These are phyloP conservation scores for Pseudocercospora cruenta DNA, from an alignment of 2,329 filamentous ascomycete species.

Conservation along the genomic window DNA sequence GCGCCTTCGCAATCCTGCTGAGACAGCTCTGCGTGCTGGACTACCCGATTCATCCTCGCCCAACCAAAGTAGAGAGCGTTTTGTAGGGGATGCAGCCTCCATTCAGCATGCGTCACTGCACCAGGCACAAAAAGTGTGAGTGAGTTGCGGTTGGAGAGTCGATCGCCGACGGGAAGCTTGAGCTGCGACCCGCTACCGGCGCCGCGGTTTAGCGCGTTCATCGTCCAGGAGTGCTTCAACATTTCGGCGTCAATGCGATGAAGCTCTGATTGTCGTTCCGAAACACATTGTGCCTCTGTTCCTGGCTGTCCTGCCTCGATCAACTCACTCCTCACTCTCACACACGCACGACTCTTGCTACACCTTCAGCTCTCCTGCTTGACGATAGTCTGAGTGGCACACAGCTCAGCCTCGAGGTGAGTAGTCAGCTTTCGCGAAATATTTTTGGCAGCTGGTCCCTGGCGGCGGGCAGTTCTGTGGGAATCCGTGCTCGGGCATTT, in stretches of 20 bases:
- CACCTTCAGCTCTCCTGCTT: slow-evolving; percentile 5
- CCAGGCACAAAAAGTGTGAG: not conserved
- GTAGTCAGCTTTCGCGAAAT: slow-evolving; percentile 16
- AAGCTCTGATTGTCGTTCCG: slow-evolving; percentile 8
- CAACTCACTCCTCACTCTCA: not conserved
- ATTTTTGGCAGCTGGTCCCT: slow-evolving; percentile 5
- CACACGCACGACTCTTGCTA: slow-evolving; percentile 1
- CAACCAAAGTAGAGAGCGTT: slow-evolving; percentile 9
- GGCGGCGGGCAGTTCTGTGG: slow-evolving; percentile 6
- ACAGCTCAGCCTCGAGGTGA: slow-evolving; percentile 14
- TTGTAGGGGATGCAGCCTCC: not conserved
- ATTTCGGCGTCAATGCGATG: slow-evolving; percentile 9
- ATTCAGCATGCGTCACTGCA: slow-evolving; percentile 13
- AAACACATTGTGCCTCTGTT: slow-evolving; percentile 11
- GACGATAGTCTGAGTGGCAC: not conserved
- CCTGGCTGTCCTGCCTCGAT: not conserved
- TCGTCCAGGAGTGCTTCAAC: slow-evolving; percentile 19
- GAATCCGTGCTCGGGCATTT: slow-evolving; percentile 4
- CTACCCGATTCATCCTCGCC: slow-evolving; percentile 14
- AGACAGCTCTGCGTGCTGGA: not conserved
- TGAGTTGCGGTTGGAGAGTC: slow-evolving; percentile 17
- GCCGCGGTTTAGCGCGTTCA: slow-evolving; percentile 11
- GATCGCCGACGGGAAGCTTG: slow-evolving; percentile 23
- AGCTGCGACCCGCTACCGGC: slow-evolving; percentile 15
- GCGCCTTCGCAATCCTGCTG: slow-evolving; percentile 1